Percentiles rank a stretch among this genome's conserved stretches.
These are phyloP conservation scores for Amyloporia xantha DNA, from an alignment of 768 basidiomycete genomes.

Conservation along the genomic window DNA sequence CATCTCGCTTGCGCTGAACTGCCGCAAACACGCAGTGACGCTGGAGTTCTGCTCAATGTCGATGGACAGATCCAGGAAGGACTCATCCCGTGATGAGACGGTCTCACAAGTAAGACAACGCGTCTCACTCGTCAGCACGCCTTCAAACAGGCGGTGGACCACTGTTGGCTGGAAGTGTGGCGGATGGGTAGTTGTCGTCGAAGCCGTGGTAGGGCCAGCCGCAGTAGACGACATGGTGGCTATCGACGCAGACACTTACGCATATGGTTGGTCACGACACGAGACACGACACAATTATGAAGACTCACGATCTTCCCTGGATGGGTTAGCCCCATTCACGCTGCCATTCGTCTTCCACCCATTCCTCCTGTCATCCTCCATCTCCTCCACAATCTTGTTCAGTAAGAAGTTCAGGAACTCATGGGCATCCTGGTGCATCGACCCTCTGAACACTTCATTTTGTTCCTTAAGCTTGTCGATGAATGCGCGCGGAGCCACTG, in stretches of 20 bases:
- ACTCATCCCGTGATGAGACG: slow-evolving; percentile 85
- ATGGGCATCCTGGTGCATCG: slow-evolving; percentile 97
- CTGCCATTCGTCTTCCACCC: slow-evolving; percentile 11
- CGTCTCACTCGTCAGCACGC: slow-evolving; percentile 92
- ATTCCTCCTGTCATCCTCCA: slow-evolving; percentile 60
- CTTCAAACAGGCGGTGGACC: slow-evolving; percentile 91
- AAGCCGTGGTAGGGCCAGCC: slow-evolving; percentile 39
- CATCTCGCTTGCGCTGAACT: slow-evolving; percentile 98
- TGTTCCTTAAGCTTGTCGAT: slow-evolving; percentile 90
- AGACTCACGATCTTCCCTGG: slow-evolving; percentile 63
- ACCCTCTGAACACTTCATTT: slow-evolving; percentile 85
- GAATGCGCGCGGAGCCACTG: slow-evolving; percentile 84
- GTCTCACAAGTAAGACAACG: slow-evolving; percentile 97
- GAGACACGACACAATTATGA: too few relatives aligned
- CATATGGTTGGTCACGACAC: too few relatives aligned
- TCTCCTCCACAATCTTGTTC: slow-evolving; percentile 90
- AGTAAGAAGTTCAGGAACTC: slow-evolving; percentile 94
- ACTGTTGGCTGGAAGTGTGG: slow-evolving; percentile 45
- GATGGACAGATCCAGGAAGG: slow-evolving; percentile 96
- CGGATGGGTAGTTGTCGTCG: slow-evolving; percentile 35
- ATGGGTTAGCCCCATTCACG: slow-evolving; percentile 5
- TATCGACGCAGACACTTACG: slow-evolving; percentile 53
- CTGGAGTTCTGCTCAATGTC: slow-evolving; percentile 99
- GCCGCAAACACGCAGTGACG: slow-evolving; percentile 90
- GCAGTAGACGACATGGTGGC: slow-evolving; percentile 45